phyloP scores from a whole-genome alignment of 1,139 yeast genomes.

The Blastobotrys serpentis region DNA sequence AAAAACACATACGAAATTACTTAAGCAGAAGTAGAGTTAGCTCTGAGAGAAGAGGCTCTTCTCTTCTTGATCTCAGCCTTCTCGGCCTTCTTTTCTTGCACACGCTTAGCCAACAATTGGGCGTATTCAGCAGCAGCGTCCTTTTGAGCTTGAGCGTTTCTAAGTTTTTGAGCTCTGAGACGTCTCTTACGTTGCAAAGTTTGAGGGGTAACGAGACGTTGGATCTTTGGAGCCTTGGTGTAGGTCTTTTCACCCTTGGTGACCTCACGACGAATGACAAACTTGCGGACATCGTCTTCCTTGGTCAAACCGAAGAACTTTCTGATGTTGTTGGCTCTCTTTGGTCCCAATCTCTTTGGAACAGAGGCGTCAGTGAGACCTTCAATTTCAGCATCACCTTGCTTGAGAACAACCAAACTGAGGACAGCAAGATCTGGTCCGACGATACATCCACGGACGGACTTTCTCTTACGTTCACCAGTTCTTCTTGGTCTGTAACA shows the following conservation, averaged over 20 bases:
- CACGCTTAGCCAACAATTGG: conserved; percentile 96
- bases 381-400: conserved; percentile 93
- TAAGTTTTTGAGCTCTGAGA: conserved; percentile 87
- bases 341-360: conserved; percentile 99
- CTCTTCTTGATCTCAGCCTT: conserved; percentile 98
- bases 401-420: conserved; percentile 91
- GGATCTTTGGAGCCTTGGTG: conserved; percentile 99
- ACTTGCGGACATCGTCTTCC: conserved; percentile 94
- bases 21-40: conserved; percentile 34
- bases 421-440: conserved; percentile 96
- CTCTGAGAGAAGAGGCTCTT: conserved; percentile 97
- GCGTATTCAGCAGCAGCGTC: conserved; percentile 99
- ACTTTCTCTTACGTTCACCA: conserved; percentile 99
- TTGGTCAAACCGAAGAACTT: conserved; percentile 98
- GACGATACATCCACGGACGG: conserved; percentile 99
- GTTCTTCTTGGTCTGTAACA: conserved; percentile 99
- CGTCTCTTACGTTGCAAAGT: conserved; percentile 99
- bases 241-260: conserved; percentile 97
- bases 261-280: conserved; percentile 97
- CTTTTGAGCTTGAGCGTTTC: conserved; percentile 98
- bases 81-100: conserved; percentile 96
- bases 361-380: conserved; percentile 93
- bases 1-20: conserved; percentile 9
- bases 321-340: conserved; percentile 99
- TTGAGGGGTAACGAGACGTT: conserved; percentile 99